Conservation (phyloP, 495 filamentous ascomycete species). For the Clavariopsis aquatica region DNA sequence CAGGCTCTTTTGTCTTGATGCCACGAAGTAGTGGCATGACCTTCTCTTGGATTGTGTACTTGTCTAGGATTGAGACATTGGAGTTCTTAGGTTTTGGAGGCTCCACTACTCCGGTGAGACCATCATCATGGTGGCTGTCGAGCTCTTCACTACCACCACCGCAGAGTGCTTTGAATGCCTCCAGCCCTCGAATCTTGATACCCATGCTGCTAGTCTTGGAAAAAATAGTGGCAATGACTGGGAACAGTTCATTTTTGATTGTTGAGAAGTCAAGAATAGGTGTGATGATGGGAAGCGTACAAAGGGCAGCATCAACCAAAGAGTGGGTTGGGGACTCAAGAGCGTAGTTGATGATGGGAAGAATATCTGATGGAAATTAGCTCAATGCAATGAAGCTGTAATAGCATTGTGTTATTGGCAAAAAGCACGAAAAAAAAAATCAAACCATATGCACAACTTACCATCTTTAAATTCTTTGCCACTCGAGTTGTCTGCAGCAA, state of each 20-base stretch:
- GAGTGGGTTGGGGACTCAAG: constrained; percentile 87
- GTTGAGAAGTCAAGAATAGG: constrained; percentile 91
- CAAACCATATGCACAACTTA: constrained; percentile 45
- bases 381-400: background rate
- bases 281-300: constrained; percentile 70
- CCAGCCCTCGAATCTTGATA: constrained; percentile 88
- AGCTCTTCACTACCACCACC: constrained; percentile 59
- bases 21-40: constrained; percentile 84
- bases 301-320: constrained; percentile 79
- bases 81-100: constrained; percentile 55
- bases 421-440: too few relatives aligned
- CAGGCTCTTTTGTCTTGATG: constrained; percentile 97
- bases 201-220: constrained; percentile 87
- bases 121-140: constrained; percentile 57
- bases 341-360: constrained; percentile 78
- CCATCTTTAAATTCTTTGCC: constrained; percentile 94
- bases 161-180: constrained; percentile 87
- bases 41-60: constrained; percentile 97
- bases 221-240: constrained; percentile 83
- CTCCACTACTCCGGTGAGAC: constrained; percentile 62
- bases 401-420: too few relatives aligned
- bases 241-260: constrained; percentile 93
- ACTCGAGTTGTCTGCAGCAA: constrained; percentile 75
- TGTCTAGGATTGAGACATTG: constrained; percentile 78
- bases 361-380: constrained; percentile 62